Evolutionary conservation across 2,329 filamentous ascomycete genomes (phyloP).

Genomic region (Aspergillus uvarum): DNA sequence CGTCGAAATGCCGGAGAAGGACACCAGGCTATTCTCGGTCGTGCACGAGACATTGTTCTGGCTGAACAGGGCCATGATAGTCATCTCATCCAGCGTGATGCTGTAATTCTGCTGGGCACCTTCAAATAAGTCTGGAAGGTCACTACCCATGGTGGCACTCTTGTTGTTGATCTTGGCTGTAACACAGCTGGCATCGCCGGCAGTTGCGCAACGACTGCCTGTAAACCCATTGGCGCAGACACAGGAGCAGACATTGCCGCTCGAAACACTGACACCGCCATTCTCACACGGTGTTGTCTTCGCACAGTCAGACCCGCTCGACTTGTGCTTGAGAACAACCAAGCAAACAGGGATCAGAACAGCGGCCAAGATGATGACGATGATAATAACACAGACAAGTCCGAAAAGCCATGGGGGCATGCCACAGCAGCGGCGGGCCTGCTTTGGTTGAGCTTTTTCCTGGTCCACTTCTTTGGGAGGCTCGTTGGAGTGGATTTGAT

Average conservation of each 20-base stretch:
- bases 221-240: slow-evolving; percentile 89
- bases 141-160: slow-evolving; percentile 78
- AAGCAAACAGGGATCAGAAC: slow-evolving; percentile 73
- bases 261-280: slow-evolving; percentile 73
- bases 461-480: slow-evolving; percentile 20
- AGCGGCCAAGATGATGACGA: slow-evolving; percentile 75
- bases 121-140: slow-evolving; percentile 72
- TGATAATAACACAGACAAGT: slow-evolving; percentile 61
- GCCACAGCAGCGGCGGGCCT: slow-evolving; percentile 72
- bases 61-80: slow-evolving; percentile 75
- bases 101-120: slow-evolving; percentile 68
- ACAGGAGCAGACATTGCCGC: slow-evolving; percentile 71
- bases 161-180: slow-evolving; percentile 48
- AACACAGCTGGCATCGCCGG: slow-evolving; percentile 55
- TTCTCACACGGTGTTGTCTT: slow-evolving; percentile 68
- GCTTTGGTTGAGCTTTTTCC: slow-evolving; percentile 22
- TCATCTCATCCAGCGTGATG: slow-evolving; percentile 68
- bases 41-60: slow-evolving; percentile 73
- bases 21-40: slow-evolving; percentile 82
- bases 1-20: slow-evolving; percentile 63
- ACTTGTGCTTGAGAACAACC: slow-evolving; percentile 56
- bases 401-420: slow-evolving; percentile 78
- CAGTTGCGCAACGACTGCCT: slow-evolving; percentile 56
- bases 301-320: slow-evolving; percentile 51
- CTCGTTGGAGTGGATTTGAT: slow-evolving; percentile 31